These are phyloP conservation scores for Tephrocybe sp. DNA, from an alignment of 768 basidiomycete species.

Conservation along the genomic window DNA sequence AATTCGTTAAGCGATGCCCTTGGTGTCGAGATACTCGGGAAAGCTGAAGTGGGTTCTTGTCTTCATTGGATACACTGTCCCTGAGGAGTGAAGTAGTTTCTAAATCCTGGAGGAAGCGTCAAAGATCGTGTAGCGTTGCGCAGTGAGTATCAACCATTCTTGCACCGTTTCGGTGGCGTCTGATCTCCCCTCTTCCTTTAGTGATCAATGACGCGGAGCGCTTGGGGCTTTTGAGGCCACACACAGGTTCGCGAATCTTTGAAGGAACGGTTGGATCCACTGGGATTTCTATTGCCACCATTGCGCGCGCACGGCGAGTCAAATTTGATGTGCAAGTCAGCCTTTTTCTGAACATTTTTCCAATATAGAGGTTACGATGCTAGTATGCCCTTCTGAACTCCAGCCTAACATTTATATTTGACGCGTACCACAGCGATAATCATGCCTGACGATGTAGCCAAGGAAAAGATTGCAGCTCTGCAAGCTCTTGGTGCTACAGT, in stretches of 20 bases:
- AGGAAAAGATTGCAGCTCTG: constrained; percentile 88
- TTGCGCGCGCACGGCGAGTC: constrained; percentile 79
- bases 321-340: neutral
- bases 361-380: constrained; percentile 77
- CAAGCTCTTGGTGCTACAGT: constrained; percentile 86
- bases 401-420: neutral
- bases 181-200: constrained; percentile 27
- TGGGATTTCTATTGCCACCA: constrained; percentile 94
- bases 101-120: constrained; percentile 97
- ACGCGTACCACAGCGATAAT: constrained; percentile 63
- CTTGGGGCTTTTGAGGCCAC: constrained; percentile 75
- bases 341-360: neutral
- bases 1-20: constrained; percentile 88
- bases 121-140: constrained; percentile 96
- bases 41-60: constrained; percentile 79
- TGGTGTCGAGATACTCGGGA: constrained; percentile 93
- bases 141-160: constrained; percentile 48
- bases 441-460: constrained; percentile 86
- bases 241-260: constrained; percentile 91
- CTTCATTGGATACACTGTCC: neutral
- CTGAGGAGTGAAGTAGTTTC: constrained; percentile 51
- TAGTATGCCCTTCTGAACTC: constrained; percentile 46
- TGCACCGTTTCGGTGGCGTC: neutral
- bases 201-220: constrained; percentile 95
- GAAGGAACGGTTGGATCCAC: constrained; percentile 97